phyloP scores from a whole-genome alignment of 495 filamentous ascomycete species.

The Jackrogersella multiformis region DNA sequence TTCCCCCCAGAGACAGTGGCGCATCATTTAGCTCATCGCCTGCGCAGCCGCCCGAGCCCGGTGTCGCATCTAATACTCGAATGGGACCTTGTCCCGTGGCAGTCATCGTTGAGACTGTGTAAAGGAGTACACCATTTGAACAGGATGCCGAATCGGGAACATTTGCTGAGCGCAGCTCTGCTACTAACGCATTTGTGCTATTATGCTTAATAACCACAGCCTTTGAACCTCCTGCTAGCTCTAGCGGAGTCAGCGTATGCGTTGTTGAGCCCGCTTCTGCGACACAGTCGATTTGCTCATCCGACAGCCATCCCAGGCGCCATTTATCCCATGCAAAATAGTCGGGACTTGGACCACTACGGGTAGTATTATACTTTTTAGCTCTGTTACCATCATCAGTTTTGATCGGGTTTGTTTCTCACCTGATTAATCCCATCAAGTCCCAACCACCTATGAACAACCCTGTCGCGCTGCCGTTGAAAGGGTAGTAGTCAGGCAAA shows the following conservation, averaged over 20 bases:
- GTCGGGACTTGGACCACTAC: conserved; percentile 45
- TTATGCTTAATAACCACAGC: conserved; percentile 43
- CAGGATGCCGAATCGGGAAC: conserved; percentile 36
- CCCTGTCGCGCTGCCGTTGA: conserved; percentile 39
- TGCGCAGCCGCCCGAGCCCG: conserved; percentile 32
- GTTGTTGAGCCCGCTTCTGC: conserved; percentile 26
- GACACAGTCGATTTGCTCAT: conserved; percentile 44
- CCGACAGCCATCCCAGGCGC: conserved; percentile 45
- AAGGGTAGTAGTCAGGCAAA: conserved; percentile 46
- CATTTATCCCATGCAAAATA: conserved; percentile 52
- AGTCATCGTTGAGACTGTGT: conserved; percentile 38
- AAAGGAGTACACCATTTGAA: conserved; percentile 42
- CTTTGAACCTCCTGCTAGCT: conserved; percentile 31
- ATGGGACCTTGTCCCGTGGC: conserved; percentile 39
- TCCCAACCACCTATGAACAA: conserved; percentile 48
- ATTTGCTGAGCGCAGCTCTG: conserved; percentile 34
- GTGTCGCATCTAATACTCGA: conserved; percentile 39
- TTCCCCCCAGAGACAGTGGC: conserved; percentile 28
- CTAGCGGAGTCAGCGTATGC: conserved; percentile 42
- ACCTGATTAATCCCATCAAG: conserved; percentile 47
- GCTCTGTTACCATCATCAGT: neutral
- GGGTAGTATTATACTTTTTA: neutral
- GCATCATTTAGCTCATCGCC: conserved; percentile 43
- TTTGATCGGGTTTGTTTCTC: neutral
- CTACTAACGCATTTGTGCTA: conserved; percentile 34